Percentiles rank a stretch among this genome's conserved stretches.
phyloP scores from a whole-genome alignment of 2,329 filamentous ascomycete species.

The Penicillium sp. region DNA sequence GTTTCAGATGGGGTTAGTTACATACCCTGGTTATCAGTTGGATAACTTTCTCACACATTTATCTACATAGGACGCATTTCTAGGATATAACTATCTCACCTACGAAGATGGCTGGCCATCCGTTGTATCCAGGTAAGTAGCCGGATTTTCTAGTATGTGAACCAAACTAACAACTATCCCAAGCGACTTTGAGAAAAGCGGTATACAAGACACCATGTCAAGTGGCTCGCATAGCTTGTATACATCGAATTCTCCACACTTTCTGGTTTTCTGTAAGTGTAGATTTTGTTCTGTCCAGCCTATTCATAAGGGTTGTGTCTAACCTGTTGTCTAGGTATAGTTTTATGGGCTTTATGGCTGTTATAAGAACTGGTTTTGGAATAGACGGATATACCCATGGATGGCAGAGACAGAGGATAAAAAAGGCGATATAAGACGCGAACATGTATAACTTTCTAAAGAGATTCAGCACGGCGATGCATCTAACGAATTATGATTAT shows the following conservation, averaged over 20 bases:
- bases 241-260: neutral
- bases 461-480: neutral
- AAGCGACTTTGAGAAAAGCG: neutral
- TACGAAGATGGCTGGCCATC: slow-evolving; percentile 37
- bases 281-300: neutral
- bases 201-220: neutral
- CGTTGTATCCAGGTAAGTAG: slow-evolving; percentile 6
- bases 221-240: neutral
- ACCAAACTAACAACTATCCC: neutral
- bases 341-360: slow-evolving; percentile 1
- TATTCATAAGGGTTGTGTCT: neutral
- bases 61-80: slow-evolving; percentile 26
- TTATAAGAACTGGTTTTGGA: neutral
- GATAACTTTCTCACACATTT: slow-evolving; percentile 12
- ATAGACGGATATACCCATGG: neutral
- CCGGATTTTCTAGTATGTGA: neutral
- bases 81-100: slow-evolving; percentile 37
- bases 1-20: slow-evolving; percentile 22
- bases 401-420: neutral
- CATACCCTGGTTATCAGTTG: neutral
- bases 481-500: neutral
- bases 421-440: neutral
- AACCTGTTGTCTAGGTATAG: neutral
- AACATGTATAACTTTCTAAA: neutral
- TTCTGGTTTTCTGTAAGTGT: neutral